These are phyloP conservation scores for Spergularia marina DNA, from an alignment of 148 eudicot species.

Conservation along the genomic window DNA sequence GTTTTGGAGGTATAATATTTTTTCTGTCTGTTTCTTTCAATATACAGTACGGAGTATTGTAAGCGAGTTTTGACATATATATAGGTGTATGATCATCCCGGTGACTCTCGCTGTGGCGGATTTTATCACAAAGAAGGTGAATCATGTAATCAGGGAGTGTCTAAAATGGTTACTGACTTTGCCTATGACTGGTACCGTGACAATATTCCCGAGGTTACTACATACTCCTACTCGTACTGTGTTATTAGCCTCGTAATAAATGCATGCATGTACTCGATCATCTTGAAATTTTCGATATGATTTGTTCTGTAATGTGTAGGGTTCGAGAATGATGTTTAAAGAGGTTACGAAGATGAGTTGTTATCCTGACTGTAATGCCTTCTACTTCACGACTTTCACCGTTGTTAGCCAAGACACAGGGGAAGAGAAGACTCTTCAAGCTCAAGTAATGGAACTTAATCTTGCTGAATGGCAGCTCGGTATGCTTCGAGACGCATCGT, in stretches of 20 bases:
- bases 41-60: neutral
- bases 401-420: neutral
- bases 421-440: constrained; percentile 13
- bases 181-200: constrained; percentile 1
- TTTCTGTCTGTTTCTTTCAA: neutral
- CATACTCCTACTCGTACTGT: neutral
- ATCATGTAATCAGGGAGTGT: neutral
- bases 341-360: constrained; percentile 9
- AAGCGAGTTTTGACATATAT: neutral
- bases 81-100: constrained; percentile 1
- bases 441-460: neutral
- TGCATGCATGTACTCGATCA: neutral
- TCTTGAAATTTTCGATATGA: neutral
- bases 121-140: neutral
- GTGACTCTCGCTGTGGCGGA: neutral
- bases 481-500: constrained; percentile 15
- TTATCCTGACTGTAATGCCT: neutral
- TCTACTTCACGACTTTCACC: neutral
- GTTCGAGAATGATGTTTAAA: neutral
- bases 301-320: neutral
- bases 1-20: neutral
- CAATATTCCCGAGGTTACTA: neutral
- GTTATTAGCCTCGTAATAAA: neutral
- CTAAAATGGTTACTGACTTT: neutral
- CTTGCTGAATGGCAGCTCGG: neutral